Conservation (phyloP, 2,329 filamentous ascomycete genomes). For the Fusarium sp. region DNA sequence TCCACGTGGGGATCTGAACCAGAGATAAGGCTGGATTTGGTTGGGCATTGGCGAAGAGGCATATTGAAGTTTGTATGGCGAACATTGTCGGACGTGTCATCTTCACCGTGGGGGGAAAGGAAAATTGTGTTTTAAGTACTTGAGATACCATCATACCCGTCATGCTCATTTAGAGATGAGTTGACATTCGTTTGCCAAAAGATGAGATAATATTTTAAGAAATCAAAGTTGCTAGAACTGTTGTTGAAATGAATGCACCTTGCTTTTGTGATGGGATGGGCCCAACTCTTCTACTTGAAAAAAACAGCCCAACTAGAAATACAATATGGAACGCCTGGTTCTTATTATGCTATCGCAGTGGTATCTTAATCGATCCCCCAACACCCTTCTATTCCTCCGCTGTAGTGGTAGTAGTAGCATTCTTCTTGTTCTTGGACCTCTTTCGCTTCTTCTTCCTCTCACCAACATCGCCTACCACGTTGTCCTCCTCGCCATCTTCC, state of each 20-base stretch:
- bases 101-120: slow-evolving; percentile 5
- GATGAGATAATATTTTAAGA: background rate
- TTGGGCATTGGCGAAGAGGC: slow-evolving; percentile 16
- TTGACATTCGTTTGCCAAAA: slow-evolving; percentile 23
- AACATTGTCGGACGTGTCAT: slow-evolving; percentile 15
- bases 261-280: slow-evolving; percentile 9
- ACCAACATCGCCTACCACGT: slow-evolving; percentile 42
- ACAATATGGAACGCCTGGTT: slow-evolving; percentile 36
- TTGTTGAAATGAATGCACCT: slow-evolving; percentile 1
- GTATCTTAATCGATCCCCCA: slow-evolving; percentile 29
- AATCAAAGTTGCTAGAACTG: background rate
- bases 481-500: slow-evolving; percentile 17
- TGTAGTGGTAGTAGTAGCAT: slow-evolving; percentile 37
- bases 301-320: slow-evolving; percentile 17
- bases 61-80: slow-evolving; percentile 18
- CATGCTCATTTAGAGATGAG: slow-evolving; percentile 16
- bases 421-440: slow-evolving; percentile 58
- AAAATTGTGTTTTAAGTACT: slow-evolving; percentile 30
- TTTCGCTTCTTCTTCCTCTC: slow-evolving; percentile 61
- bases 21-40: background rate
- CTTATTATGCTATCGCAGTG: slow-evolving; percentile 29
- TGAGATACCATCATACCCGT: slow-evolving; percentile 38
- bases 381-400: slow-evolving; percentile 27
- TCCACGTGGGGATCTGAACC: background rate
- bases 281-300: slow-evolving; percentile 16